A percentile compares a stretch with the other conserved stretches of the same genome.
These are phyloP conservation scores for Ustilaginoidea virens DNA, from an alignment of 2,329 filamentous ascomycete species.

Conservation along the genomic window DNA sequence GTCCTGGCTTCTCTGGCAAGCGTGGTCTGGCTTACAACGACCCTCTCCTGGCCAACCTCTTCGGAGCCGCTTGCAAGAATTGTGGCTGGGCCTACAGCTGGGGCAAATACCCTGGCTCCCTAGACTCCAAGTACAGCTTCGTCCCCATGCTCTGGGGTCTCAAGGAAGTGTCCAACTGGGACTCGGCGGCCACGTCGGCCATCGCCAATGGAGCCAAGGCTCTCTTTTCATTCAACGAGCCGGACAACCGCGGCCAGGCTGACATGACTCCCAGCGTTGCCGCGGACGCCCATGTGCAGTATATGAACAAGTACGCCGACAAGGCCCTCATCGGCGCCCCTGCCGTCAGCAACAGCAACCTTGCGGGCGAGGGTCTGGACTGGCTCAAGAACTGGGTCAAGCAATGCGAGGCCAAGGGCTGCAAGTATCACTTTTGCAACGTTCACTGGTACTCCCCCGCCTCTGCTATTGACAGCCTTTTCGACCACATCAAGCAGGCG, in stretches of 20 bases:
- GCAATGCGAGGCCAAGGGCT: slow-evolving; percentile 13
- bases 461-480: slow-evolving; percentile 32
- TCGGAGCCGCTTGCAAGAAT: slow-evolving; percentile 24
- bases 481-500: slow-evolving; percentile 34
- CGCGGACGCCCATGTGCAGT: slow-evolving; percentile 34
- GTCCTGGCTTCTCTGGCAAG: slow-evolving; percentile 25
- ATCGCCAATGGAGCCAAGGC: slow-evolving; percentile 37
- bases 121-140: slow-evolving; percentile 34
- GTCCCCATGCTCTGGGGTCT: slow-evolving; percentile 54
- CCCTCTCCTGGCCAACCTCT: slow-evolving; percentile 32
- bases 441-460: slow-evolving; percentile 48
- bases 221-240: slow-evolving; percentile 59
- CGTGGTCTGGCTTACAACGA: slow-evolving; percentile 57
- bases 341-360: slow-evolving; percentile 44
- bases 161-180: slow-evolving; percentile 34
- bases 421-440: slow-evolving; percentile 43
- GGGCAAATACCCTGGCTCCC: slow-evolving; percentile 30
- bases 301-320: slow-evolving; percentile 39
- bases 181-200: slow-evolving; percentile 29
- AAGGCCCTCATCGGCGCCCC: slow-evolving; percentile 41
- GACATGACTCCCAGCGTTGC: slow-evolving; percentile 38
- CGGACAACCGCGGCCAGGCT: slow-evolving; percentile 44
- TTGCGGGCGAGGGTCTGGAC: slow-evolving; percentile 31
- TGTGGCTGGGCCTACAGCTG: slow-evolving; percentile 57
- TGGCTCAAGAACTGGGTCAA: slow-evolving; percentile 14